These are phyloP conservation scores for Otatea glauca DNA, from an alignment of 176 grass and related monocot species.

Conservation along the genomic window DNA sequence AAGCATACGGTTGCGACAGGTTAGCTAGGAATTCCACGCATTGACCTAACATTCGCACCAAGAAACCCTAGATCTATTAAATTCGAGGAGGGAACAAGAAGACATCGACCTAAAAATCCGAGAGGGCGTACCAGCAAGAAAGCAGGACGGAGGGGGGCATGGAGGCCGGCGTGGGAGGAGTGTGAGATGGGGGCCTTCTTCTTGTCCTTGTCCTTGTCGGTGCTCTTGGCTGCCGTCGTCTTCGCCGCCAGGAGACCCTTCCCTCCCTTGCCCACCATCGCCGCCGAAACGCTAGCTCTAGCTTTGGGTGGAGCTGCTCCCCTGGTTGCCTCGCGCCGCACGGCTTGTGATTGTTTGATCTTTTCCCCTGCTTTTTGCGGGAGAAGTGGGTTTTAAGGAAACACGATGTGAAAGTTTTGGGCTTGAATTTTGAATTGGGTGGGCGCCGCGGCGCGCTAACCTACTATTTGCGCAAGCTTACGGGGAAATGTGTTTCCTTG, in stretches of 20 bases:
- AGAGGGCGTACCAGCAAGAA: background rate
- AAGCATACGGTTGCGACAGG: background rate
- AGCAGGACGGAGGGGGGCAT: conserved; percentile 22
- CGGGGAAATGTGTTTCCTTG: too few species aligned
- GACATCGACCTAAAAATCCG: background rate
- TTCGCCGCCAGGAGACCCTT: conserved; percentile 76
- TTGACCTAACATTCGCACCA: background rate
- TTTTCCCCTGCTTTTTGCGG: background rate
- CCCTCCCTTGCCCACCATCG: conserved; percentile 80
- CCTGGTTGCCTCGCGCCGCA: too few species aligned
- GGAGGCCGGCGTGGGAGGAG: conserved; percentile 73
- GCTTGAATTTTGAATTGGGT: conserved; percentile 1
- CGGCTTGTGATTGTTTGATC: too few species aligned
- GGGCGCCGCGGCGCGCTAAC: background rate
- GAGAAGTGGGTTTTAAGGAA: conserved; percentile 1
- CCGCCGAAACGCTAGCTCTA: background rate
- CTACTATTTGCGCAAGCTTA: too few species aligned
- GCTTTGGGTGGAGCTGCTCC: background rate
- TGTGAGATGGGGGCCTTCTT: conserved; percentile 77
- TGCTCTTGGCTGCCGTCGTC: conserved; percentile 64
- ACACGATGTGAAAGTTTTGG: background rate
- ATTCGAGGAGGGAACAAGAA: background rate
- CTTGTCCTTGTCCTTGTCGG: conserved; percentile 70
- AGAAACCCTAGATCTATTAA: background rate
- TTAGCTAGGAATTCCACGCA: background rate